These are phyloP conservation scores for Chlorella sp. DNA, from an alignment of 139 green algal species.

Conservation along the genomic window DNA sequence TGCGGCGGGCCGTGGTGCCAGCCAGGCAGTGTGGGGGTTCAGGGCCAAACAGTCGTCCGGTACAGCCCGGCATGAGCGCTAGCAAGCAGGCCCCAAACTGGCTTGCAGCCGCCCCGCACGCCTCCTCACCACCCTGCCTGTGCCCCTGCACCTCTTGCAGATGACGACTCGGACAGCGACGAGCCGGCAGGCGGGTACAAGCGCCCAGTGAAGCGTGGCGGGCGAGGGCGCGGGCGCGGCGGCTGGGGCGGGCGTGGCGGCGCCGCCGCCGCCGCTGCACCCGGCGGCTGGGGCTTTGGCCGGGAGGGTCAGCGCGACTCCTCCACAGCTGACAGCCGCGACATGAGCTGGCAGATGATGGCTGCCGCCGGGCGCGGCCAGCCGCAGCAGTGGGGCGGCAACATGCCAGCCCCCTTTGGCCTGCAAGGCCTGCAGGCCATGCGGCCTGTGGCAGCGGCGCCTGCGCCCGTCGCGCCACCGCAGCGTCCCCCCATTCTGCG, in stretches of 20 bases:
- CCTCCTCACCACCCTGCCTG: neutral
- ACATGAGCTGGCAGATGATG: too few relatives aligned
- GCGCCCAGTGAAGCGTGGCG: neutral
- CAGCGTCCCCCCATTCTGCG: slow-evolving; percentile 26
- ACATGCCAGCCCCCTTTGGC: neutral
- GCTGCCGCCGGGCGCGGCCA: neutral
- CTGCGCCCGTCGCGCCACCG: neutral
- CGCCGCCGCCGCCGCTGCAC: too few relatives aligned
- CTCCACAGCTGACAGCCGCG: neutral
- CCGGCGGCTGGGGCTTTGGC: too few relatives aligned
- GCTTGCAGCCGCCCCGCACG: too few relatives aligned
- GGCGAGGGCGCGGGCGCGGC: slow-evolving; percentile 4
- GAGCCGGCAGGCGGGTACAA: neutral
- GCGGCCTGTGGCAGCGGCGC: neutral
- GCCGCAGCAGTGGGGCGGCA: too few relatives aligned
- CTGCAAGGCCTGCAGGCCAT: neutral
- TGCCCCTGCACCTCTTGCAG: neutral
- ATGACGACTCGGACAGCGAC: slow-evolving; percentile 5
- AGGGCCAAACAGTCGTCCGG: too few relatives aligned
- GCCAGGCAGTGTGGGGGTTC: neutral
- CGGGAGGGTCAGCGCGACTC: neutral
- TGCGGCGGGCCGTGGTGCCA: neutral
- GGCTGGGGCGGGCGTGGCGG: neutral
- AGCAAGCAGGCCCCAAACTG: too few relatives aligned
- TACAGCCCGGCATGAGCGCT: too few relatives aligned